Evolutionary conservation across 805 yeast genomes (phyloP), one percentile per base, ranked within the genome.

Genomic region (Phaffomyces opuntiae): DNA sequence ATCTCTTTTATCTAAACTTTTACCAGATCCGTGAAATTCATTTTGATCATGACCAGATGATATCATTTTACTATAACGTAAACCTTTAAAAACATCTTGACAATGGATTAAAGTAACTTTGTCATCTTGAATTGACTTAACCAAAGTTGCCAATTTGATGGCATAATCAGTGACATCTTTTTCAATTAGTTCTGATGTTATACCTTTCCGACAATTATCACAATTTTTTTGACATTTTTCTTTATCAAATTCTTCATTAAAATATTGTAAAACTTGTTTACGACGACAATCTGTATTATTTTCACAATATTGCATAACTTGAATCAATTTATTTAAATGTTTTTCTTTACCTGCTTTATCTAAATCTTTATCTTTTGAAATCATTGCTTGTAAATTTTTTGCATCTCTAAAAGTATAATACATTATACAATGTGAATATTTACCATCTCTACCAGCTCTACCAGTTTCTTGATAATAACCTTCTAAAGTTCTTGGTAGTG

Each of bases 391-490:
- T 39, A 93, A 65, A 27, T 79, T 68, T 47, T 89, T 69, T 0
- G 91, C 95, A 66, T 91, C 99, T 49, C 76, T 75, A 65, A 83
- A 83, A 11, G 81, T 75, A 63, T 84, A 93, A 55, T 78, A 91
- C 75, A 91, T 74, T 13, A 88, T 75, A 66, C 98, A 93, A 47
- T 81, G 83, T 1, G 96, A 84, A 38, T 70, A 77, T 8, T 75
- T 67, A 0, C 99, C 98, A 67, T 93, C 99, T 67, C 99, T 78
- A 6, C 99, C 99, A 5, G 98, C 99, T 65, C 99, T 80, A 8
- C 99, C 99, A 1, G 98, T 90, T 62, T 93, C 99, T 64, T 93
- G 99, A 58, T 93, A 93, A 63, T 93, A 93, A 0, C 97, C 98
- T 65, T 93, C 99, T 52, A 93, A 69, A 44, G 88, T 87, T 56